Evolutionary conservation across 257 asterid genomes (phyloP), one percentile per base, ranked within the genome.

Genomic region (Osmanthus fragrans): DNA sequence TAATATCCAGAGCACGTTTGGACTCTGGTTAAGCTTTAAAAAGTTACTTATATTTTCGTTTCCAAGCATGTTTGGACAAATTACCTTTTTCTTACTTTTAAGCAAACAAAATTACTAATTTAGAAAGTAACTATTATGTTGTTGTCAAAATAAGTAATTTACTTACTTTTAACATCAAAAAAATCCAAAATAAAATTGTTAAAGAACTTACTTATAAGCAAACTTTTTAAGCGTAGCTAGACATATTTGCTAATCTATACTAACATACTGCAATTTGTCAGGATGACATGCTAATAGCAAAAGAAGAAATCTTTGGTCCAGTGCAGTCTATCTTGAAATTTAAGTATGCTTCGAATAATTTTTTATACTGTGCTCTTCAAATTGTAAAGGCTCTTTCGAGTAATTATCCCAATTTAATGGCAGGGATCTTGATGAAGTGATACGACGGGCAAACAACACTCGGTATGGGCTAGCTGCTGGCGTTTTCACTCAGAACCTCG

Each of bases 261-360:
- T 19, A 42, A 45, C 70, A 73, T 27, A 21, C 49, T 63, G 42
- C 33, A 7, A 65, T 25, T 83, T 30, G 76, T 65, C 84, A 95
- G 99, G 98, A 93, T 72, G 89, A 93, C 82, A 93, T 93, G 97
- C 75, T 78, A 76, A 93, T 96, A 45, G 98, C 99, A 7, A 83
- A 58, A 77, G 99, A 96, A 19, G 99, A 96, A 87, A 96, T 96
- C 72, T 96, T 96, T 76, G 98, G 99, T 45, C 99, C 99, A 0
- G 99, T 96, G 77, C 98, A 93, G 85, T 70, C 89, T 34, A 80
- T 96, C 90, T 76, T 96, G 75, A 96, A 96, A 81, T 96, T 66
- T 56, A 96, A 87, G 99, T 93, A 82, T 11, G 88, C 79, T 23
- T 21, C 71, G 12, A 73, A 56, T 7, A 21, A 2, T 42, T 56